phyloP scores from a whole-genome alignment of 2,329 filamentous ascomycete species.

The Ustilaginoidea virens region DNA sequence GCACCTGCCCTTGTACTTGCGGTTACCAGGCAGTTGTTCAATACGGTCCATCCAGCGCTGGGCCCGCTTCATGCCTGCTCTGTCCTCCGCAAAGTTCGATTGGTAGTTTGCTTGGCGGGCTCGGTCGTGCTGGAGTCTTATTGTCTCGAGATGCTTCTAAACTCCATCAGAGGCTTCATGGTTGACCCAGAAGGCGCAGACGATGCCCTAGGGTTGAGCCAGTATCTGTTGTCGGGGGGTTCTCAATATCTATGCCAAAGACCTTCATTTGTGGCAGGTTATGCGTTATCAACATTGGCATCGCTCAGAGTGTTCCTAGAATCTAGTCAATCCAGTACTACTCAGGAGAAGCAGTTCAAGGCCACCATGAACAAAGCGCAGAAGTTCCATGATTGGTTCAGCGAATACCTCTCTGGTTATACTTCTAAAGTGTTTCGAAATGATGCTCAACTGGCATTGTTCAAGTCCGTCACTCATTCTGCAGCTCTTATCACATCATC shows the following conservation, averaged over 20 bases:
- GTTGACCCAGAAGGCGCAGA: conserved; percentile 78
- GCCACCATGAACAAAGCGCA: conserved; percentile 62
- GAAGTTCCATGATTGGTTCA: conserved; percentile 66
- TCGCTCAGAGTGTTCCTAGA: conserved; percentile 64
- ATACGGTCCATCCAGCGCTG: conserved; percentile 66
- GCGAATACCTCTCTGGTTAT: conserved; percentile 50
- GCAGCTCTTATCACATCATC: conserved; percentile 51
- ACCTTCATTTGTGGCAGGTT: conserved; percentile 67
- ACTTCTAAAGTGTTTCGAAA: conserved; percentile 35
- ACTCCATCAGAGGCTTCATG: conserved; percentile 63
- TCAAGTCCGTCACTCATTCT: conserved; percentile 51
- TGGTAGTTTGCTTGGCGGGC: conserved; percentile 68
- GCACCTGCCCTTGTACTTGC: conserved; percentile 58
- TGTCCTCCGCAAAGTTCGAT: conserved; percentile 69
- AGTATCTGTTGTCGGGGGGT: conserved; percentile 65
- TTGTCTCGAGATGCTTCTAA: conserved; percentile 78
- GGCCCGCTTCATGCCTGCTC: conserved; percentile 79
- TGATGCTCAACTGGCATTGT: conserved; percentile 36
- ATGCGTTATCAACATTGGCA: conserved; percentile 63
- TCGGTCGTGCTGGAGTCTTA: conserved; percentile 60
- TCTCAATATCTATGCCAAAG: conserved; percentile 44
- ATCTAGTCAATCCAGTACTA: conserved; percentile 61
- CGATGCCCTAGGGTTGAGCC: conserved; percentile 73
- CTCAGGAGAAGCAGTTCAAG: conserved; percentile 70
- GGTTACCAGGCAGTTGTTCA: conserved; percentile 62